Percentiles rank a stretch among this genome's conserved stretches.
Evolutionary conservation across 805 yeast genomes (phyloP).

Genomic region (Komagataella mondaviorum): DNA sequence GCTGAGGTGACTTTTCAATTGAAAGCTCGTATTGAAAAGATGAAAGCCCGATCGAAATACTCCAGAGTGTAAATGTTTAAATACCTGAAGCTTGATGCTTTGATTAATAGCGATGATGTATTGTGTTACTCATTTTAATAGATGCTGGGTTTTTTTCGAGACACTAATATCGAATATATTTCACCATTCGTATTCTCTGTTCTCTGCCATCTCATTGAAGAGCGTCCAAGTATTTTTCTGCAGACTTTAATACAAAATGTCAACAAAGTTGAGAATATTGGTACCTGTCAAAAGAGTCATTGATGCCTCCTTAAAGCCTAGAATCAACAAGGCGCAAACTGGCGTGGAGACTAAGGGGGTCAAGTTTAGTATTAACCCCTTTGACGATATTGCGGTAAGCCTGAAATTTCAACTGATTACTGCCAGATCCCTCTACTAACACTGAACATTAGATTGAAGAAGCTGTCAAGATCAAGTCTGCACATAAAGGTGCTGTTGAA

Average conservation of each 20-base stretch:
- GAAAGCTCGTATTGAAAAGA: constrained; percentile 77
- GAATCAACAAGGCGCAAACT: constrained; percentile 74
- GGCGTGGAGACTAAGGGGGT: constrained; percentile 84
- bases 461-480: constrained; percentile 66
- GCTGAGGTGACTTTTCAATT: constrained; percentile 81
- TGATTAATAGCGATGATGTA: background rate
- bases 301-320: constrained; percentile 87
- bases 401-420: background rate
- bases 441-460: constrained; percentile 46
- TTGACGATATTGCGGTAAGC: constrained; percentile 81
- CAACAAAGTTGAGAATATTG: constrained; percentile 50
- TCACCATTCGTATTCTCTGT: background rate
- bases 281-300: constrained; percentile 94
- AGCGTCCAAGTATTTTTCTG: background rate
- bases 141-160: background rate
- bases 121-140: background rate
- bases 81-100: background rate
- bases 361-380: constrained; percentile 89
- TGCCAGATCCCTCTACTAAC: background rate
- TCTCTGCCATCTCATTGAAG: background rate
- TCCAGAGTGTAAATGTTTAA: background rate
- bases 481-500: constrained; percentile 55
- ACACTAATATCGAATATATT: background rate
- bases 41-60: constrained; percentile 39
- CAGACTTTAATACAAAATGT: constrained; percentile 10